Percentiles rank a stretch among this genome's conserved stretches.
Evolutionary conservation across 106 monocot species (phyloP).

Genomic region (Dendrobium huoshanense): DNA sequence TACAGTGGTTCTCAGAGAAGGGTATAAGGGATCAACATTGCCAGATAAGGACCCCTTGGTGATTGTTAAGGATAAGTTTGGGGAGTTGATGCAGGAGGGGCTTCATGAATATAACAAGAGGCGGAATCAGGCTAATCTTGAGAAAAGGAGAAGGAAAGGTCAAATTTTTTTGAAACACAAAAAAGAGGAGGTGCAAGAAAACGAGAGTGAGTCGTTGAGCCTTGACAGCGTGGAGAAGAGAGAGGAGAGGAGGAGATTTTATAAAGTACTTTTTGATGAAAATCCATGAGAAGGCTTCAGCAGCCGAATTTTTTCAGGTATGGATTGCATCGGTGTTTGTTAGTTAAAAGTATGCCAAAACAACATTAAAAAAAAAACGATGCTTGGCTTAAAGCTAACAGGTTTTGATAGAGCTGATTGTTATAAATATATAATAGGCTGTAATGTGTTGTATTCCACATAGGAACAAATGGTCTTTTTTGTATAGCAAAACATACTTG

Average conservation of each 20-base stretch:
- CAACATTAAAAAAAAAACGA: background rate
- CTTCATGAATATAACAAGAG: slow-evolving; percentile 88
- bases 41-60: slow-evolving; percentile 81
- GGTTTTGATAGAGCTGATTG: background rate
- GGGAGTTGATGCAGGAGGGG: slow-evolving; percentile 95
- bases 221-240: slow-evolving; percentile 29
- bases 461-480: background rate
- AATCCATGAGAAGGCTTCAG: slow-evolving; percentile 22
- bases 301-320: slow-evolving; percentile 9
- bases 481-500: too few relatives aligned
- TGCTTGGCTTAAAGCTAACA: background rate
- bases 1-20: slow-evolving; percentile 86
- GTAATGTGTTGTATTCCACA: background rate
- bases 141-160: slow-evolving; percentile 81
- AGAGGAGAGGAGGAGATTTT: slow-evolving; percentile 88
- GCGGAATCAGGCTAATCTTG: slow-evolving; percentile 54
- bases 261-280: slow-evolving; percentile 73
- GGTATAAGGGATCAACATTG: slow-evolving; percentile 66
- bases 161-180: slow-evolving; percentile 35
- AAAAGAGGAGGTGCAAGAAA: slow-evolving; percentile 30
- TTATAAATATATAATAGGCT: background rate
- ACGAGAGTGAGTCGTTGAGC: slow-evolving; percentile 20
- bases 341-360: background rate
- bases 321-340: slow-evolving; percentile 1
- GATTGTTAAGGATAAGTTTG: slow-evolving; percentile 76